A percentile compares a stretch with the other conserved stretches of the same genome.
Evolutionary conservation across 2,329 filamentous ascomycete genomes (phyloP).

Genomic region (Paecilomyces niveus): DNA sequence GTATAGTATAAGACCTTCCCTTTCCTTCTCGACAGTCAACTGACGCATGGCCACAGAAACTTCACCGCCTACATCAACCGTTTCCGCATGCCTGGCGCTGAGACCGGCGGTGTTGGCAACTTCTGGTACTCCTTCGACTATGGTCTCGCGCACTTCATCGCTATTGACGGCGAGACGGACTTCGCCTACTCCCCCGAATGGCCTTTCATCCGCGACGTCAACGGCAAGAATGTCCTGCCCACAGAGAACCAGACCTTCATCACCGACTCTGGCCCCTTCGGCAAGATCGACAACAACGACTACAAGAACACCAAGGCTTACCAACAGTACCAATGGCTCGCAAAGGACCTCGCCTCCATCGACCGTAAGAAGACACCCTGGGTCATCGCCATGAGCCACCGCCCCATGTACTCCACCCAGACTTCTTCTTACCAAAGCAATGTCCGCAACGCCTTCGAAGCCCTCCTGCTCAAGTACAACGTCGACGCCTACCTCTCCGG

Average conservation of each 20-base stretch:
- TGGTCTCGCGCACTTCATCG: constrained; percentile 46
- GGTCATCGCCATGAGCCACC: constrained; percentile 44
- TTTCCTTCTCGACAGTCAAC: background rate
- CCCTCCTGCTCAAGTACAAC: constrained; percentile 36
- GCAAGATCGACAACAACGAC: constrained; percentile 24
- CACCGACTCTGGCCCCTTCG: constrained; percentile 45
- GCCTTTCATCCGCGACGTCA: constrained; percentile 12
- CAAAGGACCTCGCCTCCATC: constrained; percentile 38
- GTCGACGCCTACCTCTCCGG: constrained; percentile 43
- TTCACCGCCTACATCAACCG: constrained; percentile 47
- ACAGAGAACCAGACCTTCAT: constrained; percentile 37
- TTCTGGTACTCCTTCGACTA: constrained; percentile 52
- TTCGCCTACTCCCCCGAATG: constrained; percentile 42
- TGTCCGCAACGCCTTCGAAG: constrained; percentile 41
- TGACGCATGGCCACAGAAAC: constrained; percentile 25
- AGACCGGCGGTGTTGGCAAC: constrained; percentile 44
- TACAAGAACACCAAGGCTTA: background rate
- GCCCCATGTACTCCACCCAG: constrained; percentile 28
- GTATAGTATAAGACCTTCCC: constrained; percentile 12
- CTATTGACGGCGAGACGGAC: constrained; percentile 45
- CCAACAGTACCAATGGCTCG: constrained; percentile 36
- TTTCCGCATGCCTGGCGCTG: constrained; percentile 45
- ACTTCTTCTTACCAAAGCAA: constrained; percentile 36
- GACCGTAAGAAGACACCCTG: constrained; percentile 44
- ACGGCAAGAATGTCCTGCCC: constrained; percentile 35